Base-by-base conservation (phyloP, 768 basidiomycete species). In the Tubosaeta brunneosetosa region DNA sequence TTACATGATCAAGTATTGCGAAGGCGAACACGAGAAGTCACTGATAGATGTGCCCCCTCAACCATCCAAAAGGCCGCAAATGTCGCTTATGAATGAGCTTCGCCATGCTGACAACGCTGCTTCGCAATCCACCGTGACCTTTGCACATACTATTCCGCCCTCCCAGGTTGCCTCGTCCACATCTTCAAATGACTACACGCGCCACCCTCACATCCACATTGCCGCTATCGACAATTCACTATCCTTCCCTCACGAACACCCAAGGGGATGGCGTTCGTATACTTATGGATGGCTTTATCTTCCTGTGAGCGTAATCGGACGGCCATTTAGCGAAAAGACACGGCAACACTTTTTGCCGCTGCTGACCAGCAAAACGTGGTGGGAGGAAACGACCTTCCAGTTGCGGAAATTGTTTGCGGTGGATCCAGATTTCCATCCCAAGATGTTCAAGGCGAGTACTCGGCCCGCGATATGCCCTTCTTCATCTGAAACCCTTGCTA, bases 151-250 rank as follows among this genome's bases (percentile, higher is more conserved):
- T 71, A 56, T 69, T 66, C 51, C 69, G 67, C 51, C 70, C 56
- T 58, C 72, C 67, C 76, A 55, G 58, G 71, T 51, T 47, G 38
- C 60, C 14, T 55, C 74, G 29, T 71, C 72, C 17, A 67, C 71
- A 29, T 65, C 70, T 25, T 59, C 67, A 36, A 52, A 56, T 14
- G 61, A 62, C 44, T 87, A 83, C 62, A 80, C 74, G 40, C 78
- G 80, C 47, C 77, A 77, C 55, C 88, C 91, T 2, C 91, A 94
- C 64, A 83, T 94, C 40, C 91, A 93, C 63, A 88, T 94, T 51
- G 91, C 92, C 42, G 92, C 92, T 10, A 95, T 95, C 55, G 93
- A 94, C 64, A 94, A 94, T 67, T 93, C 90, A 0, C 79, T 95
- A 34, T 89, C 90, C 3, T 95, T 93, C 62, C 93, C 93, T 25